phyloP scores from a whole-genome alignment of 495 filamentous ascomycete genomes.

The Penicillium cinerascens region DNA sequence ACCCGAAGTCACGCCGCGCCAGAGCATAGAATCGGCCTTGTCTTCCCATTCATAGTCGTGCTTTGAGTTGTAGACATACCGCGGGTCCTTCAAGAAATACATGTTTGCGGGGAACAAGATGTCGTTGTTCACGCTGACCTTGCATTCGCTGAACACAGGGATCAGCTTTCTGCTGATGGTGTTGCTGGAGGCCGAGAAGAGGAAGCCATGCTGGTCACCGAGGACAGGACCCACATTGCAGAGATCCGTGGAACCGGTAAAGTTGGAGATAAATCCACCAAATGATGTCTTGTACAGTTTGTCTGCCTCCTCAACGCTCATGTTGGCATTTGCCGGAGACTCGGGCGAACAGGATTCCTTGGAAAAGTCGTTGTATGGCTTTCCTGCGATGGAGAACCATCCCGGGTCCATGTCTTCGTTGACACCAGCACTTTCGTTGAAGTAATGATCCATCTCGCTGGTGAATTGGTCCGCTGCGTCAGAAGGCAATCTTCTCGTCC shows the following conservation, averaged over 20 bases:
- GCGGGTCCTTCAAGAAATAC: slow-evolving; percentile 67
- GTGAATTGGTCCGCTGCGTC: slow-evolving; percentile 38
- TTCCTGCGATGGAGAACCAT: slow-evolving; percentile 26
- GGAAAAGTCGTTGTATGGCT: slow-evolving; percentile 61
- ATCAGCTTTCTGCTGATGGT: slow-evolving; percentile 47
- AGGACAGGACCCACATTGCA: slow-evolving; percentile 55
- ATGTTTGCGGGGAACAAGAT: slow-evolving; percentile 73
- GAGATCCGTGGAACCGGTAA: slow-evolving; percentile 60
- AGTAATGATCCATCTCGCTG: slow-evolving; percentile 23
- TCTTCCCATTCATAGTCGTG: slow-evolving; percentile 40
- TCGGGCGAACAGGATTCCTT: slow-evolving; percentile 58
- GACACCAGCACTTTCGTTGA: slow-evolving; percentile 18
- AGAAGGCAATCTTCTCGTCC: slow-evolving; percentile 39
- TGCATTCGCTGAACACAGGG: slow-evolving; percentile 73
- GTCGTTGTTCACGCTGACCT: slow-evolving; percentile 75
- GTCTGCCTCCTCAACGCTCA: slow-evolving; percentile 33
- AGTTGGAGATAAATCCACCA: slow-evolving; percentile 64
- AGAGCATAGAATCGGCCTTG: slow-evolving; percentile 43
- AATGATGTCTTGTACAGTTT: slow-evolving; percentile 28
- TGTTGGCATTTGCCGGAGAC: slow-evolving; percentile 49
- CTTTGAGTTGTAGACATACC: slow-evolving; percentile 53
- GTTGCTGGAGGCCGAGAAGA: slow-evolving; percentile 60
- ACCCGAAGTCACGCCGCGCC: slow-evolving; percentile 51
- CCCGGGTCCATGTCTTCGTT: slow-evolving; percentile 13
- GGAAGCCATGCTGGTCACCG: slow-evolving; percentile 62